Evolutionary conservation across 768 basidiomycete species (phyloP).

Genomic region (Boletales sp.): DNA sequence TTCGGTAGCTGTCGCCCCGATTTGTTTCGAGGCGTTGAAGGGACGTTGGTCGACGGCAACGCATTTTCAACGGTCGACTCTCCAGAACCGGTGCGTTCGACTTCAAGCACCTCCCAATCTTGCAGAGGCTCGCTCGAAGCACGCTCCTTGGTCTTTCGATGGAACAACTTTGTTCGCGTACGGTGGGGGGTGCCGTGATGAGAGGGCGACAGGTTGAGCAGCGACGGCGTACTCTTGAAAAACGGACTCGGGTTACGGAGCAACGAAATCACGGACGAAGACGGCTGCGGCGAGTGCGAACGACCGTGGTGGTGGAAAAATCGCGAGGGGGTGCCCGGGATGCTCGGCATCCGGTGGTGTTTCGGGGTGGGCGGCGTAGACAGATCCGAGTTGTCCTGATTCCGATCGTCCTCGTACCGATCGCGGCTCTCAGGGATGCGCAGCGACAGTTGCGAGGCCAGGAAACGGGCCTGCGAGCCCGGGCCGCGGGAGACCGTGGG

Average conservation of each 20-base stretch:
- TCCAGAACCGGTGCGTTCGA: slow-evolving; percentile 22
- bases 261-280: slow-evolving; percentile 32
- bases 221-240: slow-evolving; percentile 33
- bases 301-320: slow-evolving; percentile 24
- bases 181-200: slow-evolving; percentile 28
- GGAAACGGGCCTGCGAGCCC: slow-evolving; percentile 29
- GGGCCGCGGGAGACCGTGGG: slow-evolving; percentile 23
- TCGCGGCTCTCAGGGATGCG: slow-evolving; percentile 32
- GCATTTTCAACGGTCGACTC: slow-evolving; percentile 18
- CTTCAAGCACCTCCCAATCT: slow-evolving; percentile 30
- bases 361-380: slow-evolving; percentile 32
- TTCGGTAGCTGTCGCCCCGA: slow-evolving; percentile 14
- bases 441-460: slow-evolving; percentile 32
- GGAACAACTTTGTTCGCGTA: slow-evolving; percentile 31
- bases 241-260: slow-evolving; percentile 34
- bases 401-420: slow-evolving; percentile 29
- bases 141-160: slow-evolving; percentile 34
- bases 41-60: slow-evolving; percentile 13
- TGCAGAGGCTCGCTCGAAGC: slow-evolving; percentile 31
- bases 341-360: slow-evolving; percentile 27
- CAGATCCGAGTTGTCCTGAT: slow-evolving; percentile 30
- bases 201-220: slow-evolving; percentile 29
- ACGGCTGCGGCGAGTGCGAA: slow-evolving; percentile 32
- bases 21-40: slow-evolving; percentile 18
- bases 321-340: slow-evolving; percentile 30